Evolutionary conservation across 768 basidiomycete genomes (phyloP).

Genomic region (Hericium erinaceus): DNA sequence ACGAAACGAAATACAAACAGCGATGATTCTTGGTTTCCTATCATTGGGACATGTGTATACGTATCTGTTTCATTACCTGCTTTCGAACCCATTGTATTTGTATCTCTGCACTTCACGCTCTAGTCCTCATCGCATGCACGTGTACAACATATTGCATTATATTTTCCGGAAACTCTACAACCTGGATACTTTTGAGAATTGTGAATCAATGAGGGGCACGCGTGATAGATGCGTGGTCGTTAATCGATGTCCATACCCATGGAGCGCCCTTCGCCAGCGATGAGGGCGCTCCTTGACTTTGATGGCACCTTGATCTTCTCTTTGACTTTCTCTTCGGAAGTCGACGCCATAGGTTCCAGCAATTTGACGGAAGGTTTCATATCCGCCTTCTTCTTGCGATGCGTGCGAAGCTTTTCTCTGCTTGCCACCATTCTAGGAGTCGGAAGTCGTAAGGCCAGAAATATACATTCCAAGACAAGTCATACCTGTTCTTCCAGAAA

Average conservation of each 20-base stretch:
- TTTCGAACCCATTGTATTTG: too few relatives aligned
- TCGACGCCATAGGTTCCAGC: conserved; percentile 48
- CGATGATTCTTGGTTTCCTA: conserved; percentile 28
- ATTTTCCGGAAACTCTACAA: background rate
- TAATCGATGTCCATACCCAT: conserved; percentile 90
- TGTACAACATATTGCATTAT: background rate
- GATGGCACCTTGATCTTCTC: conserved; percentile 73
- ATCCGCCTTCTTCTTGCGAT: conserved; percentile 56
- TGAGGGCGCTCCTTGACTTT: conserved; percentile 61
- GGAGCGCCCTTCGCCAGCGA: conserved; percentile 74
- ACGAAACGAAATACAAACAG: conserved; percentile 91
- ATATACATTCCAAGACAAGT: conserved; percentile 1
- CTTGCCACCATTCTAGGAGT: conserved; percentile 70
- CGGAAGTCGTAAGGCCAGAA: background rate
- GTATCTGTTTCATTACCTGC: too few relatives aligned
- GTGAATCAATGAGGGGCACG: background rate
- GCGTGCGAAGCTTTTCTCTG: conserved; percentile 66
- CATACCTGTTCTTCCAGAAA: conserved; percentile 90
- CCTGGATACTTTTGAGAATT: background rate
- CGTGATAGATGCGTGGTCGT: conserved; percentile 6
- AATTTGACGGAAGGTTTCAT: conserved; percentile 51
- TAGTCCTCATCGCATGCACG: too few relatives aligned
- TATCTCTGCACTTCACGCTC: too few relatives aligned
- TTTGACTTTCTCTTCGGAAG: conserved; percentile 39
- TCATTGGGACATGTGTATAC: too few relatives aligned